These are phyloP conservation scores for Eucalyptus globulus DNA, from an alignment of 345 rosid species.

Conservation along the genomic window DNA sequence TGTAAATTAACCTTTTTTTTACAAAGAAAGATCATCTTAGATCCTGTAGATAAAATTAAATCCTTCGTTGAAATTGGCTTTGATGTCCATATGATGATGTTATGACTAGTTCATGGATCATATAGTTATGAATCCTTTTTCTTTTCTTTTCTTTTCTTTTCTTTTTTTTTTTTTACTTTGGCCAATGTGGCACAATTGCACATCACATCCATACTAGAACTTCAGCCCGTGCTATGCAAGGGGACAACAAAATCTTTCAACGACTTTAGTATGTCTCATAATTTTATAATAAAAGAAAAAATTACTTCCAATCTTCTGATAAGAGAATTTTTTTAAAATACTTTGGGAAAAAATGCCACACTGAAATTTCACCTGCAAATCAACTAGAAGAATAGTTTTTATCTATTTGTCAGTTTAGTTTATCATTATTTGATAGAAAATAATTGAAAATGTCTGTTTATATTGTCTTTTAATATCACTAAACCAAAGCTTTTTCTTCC, in stretches of 20 bases:
- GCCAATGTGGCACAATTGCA: accelerated
- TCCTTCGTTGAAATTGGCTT: not conserved
- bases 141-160: no score
- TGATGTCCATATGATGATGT: not conserved
- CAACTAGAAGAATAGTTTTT: not conserved
- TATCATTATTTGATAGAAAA: no score
- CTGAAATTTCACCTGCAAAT: accelerated
- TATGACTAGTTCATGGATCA: no score
- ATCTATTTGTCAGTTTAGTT: not conserved
- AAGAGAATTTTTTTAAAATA: accelerated
- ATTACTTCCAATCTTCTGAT: not conserved
- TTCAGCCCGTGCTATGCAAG: accelerated
- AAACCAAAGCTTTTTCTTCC: not conserved
- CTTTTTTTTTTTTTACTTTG: not conserved
- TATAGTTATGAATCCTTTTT: no score
- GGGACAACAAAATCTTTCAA: not conserved
- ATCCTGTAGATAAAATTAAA: no score
- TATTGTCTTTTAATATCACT: not conserved
- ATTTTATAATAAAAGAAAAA: no score
- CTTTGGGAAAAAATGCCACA: not conserved
- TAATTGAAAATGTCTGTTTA: no score
- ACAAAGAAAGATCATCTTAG: no score
- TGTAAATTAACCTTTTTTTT: no score
- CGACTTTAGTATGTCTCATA: not conserved
- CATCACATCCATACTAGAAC: not conserved